These are phyloP conservation scores for Trapa incisa DNA, from an alignment of 345 rosid species.

Conservation along the genomic window DNA sequence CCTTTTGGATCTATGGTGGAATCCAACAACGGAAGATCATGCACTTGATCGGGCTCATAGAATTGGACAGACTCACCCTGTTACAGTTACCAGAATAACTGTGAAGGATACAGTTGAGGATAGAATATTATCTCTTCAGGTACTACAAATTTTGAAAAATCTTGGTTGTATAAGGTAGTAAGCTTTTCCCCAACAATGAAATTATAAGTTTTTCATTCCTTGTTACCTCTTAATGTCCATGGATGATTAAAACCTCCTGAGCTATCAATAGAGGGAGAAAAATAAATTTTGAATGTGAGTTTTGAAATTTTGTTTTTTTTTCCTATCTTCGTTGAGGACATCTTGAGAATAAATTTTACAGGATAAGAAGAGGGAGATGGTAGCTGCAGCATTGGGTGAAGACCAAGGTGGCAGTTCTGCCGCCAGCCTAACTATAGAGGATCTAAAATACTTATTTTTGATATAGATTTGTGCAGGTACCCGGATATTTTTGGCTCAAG, in stretches of 20 bases:
- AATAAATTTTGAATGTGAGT: neutral
- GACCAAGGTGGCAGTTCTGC: conserved; percentile 69
- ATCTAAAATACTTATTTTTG: conserved; percentile 57
- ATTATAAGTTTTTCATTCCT: neutral
- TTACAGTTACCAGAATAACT: conserved; percentile 80
- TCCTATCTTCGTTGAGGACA: neutral
- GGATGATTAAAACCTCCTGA: neutral
- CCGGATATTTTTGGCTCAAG: conserved; percentile 2
- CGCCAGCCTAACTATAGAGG: conserved; percentile 70
- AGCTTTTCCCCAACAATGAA: no score
- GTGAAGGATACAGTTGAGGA: conserved; percentile 80
- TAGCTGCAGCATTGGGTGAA: conserved; percentile 96
- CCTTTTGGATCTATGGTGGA: conserved; percentile 98
- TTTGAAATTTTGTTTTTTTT: neutral
- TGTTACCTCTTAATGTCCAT: neutral
- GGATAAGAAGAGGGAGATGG: conserved; percentile 95
- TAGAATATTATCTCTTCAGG: conserved; percentile 84
- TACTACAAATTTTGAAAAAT: conserved; percentile 14
- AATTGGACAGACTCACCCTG: conserved; percentile 94
- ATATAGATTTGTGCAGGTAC: conserved; percentile 8
- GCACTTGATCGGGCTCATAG: conserved; percentile 96
- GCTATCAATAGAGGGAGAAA: neutral
- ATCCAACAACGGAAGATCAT: conserved; percentile 95
- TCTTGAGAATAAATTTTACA: conserved; percentile 14
- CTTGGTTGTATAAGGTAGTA: neutral